phyloP scores from a whole-genome alignment of 805 yeast genomes.

The Suhomyces vadensis region DNA sequence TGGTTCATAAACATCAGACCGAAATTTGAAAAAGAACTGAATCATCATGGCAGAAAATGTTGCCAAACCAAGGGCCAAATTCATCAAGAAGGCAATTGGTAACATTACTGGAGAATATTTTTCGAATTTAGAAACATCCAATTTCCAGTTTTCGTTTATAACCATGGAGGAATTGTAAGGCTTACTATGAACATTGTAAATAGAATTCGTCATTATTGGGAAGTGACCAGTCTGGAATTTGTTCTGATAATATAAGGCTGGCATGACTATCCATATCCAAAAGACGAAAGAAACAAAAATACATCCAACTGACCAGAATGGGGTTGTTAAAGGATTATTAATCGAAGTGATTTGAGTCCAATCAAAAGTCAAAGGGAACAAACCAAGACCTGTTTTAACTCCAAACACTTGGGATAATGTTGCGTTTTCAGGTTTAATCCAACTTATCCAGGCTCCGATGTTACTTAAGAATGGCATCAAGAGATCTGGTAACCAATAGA shows the following conservation, averaged over 20 bases:
- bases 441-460: slow-evolving; percentile 29
- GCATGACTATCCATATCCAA: slow-evolving; percentile 7
- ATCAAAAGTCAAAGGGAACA: slow-evolving; percentile 30
- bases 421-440: slow-evolving; percentile 28
- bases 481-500: slow-evolving; percentile 30
- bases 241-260: slow-evolving; percentile 19
- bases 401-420: slow-evolving; percentile 28
- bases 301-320: slow-evolving; percentile 11
- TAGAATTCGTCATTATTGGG: background rate
- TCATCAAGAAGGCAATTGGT: slow-evolving; percentile 1
- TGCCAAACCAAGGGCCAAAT: slow-evolving; percentile 1
- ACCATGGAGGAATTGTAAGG: background rate
- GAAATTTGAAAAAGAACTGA: background rate
- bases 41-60: slow-evolving; percentile 1
- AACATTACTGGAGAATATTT: slow-evolving; percentile 1
- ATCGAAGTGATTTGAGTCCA: slow-evolving; percentile 24
- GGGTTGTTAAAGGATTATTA: slow-evolving; percentile 19
- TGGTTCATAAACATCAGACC: slow-evolving; percentile 1
- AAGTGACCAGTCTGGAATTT: slow-evolving; percentile 18
- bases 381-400: slow-evolving; percentile 24
- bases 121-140: background rate
- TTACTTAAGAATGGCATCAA: slow-evolving; percentile 24
- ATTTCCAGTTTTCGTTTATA: background rate
- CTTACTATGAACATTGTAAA: background rate
- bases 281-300: background rate